Conservation (phyloP, 345 rosid species). For the Moricandia moricandioides region DNA sequence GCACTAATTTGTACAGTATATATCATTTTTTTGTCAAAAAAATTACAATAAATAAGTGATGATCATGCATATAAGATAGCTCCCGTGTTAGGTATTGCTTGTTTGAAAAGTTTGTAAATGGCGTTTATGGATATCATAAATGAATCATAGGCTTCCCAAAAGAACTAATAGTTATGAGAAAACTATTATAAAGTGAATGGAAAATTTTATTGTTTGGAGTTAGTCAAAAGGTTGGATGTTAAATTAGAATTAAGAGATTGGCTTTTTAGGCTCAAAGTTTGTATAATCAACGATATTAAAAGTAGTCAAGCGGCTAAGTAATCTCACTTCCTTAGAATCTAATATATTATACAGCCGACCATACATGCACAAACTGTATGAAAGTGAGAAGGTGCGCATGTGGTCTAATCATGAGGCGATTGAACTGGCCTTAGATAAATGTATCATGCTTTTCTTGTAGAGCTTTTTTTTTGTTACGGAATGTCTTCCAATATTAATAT, state of each 20-base stretch:
- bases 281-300: constrained; percentile 23
- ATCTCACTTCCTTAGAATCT: constrained; percentile 27
- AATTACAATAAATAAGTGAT: background rate
- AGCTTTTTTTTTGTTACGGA: constrained; percentile 10
- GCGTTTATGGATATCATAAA: constrained; percentile 36
- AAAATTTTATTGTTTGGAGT: constrained; percentile 27
- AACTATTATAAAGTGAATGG: constrained; percentile 34
- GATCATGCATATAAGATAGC: constrained; percentile 37
- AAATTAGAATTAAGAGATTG: constrained; percentile 13
- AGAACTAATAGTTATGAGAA: constrained; percentile 13
- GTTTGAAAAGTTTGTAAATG: constrained; percentile 39
- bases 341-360: constrained; percentile 12
- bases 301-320: constrained; percentile 35
- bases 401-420: constrained; percentile 32
- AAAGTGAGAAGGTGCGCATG: constrained; percentile 26
- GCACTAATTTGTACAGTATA: constrained; percentile 29
- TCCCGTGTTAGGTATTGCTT: constrained; percentile 42
- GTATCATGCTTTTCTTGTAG: constrained; percentile 20
- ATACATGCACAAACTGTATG: constrained; percentile 18
- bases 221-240: constrained; percentile 47
- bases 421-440: background rate
- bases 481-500: background rate
- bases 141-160: constrained; percentile 15
- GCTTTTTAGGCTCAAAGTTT: constrained; percentile 24
- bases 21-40: constrained; percentile 1